Evolutionary conservation across 2,329 filamentous ascomycete species (phyloP).

Genomic region (Stenocarpella maydis): DNA sequence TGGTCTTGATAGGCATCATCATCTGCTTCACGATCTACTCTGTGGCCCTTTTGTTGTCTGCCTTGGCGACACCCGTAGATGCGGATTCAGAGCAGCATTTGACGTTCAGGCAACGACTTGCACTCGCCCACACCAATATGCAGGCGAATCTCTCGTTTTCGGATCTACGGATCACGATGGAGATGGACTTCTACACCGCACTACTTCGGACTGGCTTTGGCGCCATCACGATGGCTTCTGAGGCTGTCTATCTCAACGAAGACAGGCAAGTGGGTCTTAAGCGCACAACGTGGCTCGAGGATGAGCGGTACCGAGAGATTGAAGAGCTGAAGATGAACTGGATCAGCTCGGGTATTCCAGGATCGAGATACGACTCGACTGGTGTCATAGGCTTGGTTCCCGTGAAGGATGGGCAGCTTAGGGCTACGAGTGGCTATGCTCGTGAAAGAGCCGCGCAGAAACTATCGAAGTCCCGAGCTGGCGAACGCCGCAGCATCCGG

Average conservation of each 20-base stretch:
- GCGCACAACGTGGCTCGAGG: conserved; percentile 88
- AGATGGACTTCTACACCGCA: conserved; percentile 96
- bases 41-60: conserved; percentile 78
- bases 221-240: conserved; percentile 89
- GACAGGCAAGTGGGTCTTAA: conserved; percentile 78
- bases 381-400: conserved; percentile 65
- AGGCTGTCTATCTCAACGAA: conserved; percentile 95
- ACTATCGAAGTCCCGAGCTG: conserved; percentile 54
- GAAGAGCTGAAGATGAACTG: conserved; percentile 65
- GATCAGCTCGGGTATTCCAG: conserved; percentile 55
- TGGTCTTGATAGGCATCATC: conserved; percentile 81
- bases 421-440: conserved; percentile 67
- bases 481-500: conserved; percentile 53
- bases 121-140: conserved; percentile 83
- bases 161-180: conserved; percentile 79
- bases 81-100: conserved; percentile 44
- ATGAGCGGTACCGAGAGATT: conserved; percentile 81
- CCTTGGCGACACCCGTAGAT: conserved; percentile 68
- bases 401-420: conserved; percentile 55
- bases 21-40: conserved; percentile 80
- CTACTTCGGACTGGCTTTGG: conserved; percentile 87
- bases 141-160: conserved; percentile 89
- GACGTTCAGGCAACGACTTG: conserved; percentile 67
- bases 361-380: conserved; percentile 59
- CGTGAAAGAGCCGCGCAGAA: conserved; percentile 74